Conservation (phyloP, 495 filamentous ascomycete genomes). For the Penicillium simplicissimum region DNA sequence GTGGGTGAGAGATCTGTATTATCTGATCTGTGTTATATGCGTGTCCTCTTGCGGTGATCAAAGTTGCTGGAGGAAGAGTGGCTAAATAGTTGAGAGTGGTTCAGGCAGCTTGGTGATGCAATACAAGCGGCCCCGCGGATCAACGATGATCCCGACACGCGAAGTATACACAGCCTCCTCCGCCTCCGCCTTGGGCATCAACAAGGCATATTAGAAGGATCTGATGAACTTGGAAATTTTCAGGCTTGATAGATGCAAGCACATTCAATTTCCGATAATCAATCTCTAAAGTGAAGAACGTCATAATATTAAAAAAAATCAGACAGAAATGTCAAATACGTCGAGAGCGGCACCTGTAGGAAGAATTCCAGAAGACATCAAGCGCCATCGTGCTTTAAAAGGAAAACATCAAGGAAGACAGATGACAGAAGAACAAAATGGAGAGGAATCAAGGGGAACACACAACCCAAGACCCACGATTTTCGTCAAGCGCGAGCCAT, state of each 20-base stretch:
- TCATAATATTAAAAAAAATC: neutral
- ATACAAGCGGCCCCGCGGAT: neutral
- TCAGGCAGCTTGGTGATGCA: conserved; percentile 9
- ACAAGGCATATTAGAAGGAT: neutral
- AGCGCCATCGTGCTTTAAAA: neutral
- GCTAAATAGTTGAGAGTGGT: neutral
- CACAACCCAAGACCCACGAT: neutral
- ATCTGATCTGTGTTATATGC: too few relatives aligned
- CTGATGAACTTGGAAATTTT: too few relatives aligned
- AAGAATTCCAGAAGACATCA: neutral
- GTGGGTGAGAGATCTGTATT: too few relatives aligned
- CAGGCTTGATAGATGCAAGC: too few relatives aligned
- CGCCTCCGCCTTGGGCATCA: conserved; percentile 4
- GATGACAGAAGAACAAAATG: neutral
- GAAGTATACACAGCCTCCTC: conserved; percentile 5
- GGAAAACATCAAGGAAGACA: neutral
- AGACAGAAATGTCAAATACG: neutral
- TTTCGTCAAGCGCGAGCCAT: neutral
- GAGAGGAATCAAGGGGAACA: neutral
- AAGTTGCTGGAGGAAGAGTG: neutral
- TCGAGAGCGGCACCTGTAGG: neutral
- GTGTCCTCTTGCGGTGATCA: neutral
- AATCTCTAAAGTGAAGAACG: too few relatives aligned
- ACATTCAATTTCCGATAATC: too few relatives aligned
- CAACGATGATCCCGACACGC: conserved; percentile 2